Evolutionary conservation across 495 filamentous ascomycete species (phyloP).

Genomic region (Hyaloscypha hepaticicola): DNA sequence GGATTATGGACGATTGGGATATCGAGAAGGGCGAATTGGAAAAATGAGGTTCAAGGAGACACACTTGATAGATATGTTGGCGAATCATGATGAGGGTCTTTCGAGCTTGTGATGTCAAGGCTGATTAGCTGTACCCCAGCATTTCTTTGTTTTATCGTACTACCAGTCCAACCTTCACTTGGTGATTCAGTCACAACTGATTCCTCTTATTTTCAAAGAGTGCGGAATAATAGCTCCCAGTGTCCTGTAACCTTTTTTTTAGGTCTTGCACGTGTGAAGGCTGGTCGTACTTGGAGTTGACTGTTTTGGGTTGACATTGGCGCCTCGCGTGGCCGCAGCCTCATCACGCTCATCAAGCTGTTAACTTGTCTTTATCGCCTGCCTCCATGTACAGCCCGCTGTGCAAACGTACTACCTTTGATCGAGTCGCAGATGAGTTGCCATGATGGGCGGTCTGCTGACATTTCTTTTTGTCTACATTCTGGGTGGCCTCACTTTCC

Average conservation of each 20-base stretch:
- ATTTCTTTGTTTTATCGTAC: background rate
- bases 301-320: background rate
- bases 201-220: background rate
- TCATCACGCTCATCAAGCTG: background rate
- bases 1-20: no score
- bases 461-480: constrained; percentile 74
- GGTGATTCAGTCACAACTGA: background rate
- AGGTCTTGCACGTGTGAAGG: background rate
- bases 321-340: constrained; percentile 6
- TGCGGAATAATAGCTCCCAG: background rate
- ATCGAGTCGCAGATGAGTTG: constrained; percentile 11
- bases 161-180: background rate
- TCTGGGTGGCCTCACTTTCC: constrained; percentile 86
- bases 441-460: constrained; percentile 65
- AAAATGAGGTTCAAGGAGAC: no score
- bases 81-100: background rate
- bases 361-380: constrained; percentile 15
- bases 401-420: background rate
- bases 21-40: no score
- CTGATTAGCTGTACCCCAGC: background rate
- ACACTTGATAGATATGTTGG: background rate
- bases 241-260: background rate
- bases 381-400: constrained; percentile 3
- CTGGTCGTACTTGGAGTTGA: background rate
- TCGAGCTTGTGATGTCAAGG: background rate